Conservation (phyloP, 768 basidiomycete genomes). For the Tulasnella sp. region DNA sequence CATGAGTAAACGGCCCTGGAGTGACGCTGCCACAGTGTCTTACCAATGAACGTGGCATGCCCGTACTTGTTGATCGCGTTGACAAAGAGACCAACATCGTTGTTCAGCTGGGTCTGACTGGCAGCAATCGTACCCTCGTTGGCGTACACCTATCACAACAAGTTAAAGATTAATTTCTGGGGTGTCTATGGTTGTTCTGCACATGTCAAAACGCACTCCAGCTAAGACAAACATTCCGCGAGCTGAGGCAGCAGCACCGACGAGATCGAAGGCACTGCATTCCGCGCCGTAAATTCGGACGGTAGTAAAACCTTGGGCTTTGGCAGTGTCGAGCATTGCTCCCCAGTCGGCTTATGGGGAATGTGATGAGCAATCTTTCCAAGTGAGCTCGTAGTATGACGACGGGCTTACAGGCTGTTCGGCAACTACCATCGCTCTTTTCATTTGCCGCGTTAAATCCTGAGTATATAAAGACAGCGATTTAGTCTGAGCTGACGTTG, state of each 20-base stretch:
- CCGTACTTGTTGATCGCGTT: constrained; percentile 10
- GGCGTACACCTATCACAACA: background rate
- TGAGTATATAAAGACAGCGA: background rate
- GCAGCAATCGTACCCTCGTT: constrained; percentile 8
- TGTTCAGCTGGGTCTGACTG: background rate
- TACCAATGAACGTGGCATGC: constrained; percentile 1
- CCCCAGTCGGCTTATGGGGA: background rate
- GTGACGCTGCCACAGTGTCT: background rate
- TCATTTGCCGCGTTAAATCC: background rate
- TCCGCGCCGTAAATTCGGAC: constrained; percentile 5
- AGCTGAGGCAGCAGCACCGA: background rate
- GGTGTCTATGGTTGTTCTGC: background rate
- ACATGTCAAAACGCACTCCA: background rate
- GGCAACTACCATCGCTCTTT: background rate
- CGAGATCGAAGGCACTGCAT: constrained; percentile 13
- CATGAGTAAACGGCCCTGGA: background rate
- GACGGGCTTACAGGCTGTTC: background rate
- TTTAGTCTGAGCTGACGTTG: background rate
- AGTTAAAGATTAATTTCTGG: background rate
- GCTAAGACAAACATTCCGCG: constrained; percentile 5
- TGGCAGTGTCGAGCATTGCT: background rate
- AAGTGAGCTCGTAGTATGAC: background rate
- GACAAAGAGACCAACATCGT: constrained; percentile 12
- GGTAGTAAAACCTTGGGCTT: constrained; percentile 6
- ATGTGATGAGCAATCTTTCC: background rate